Percentiles rank a stretch among this genome's conserved stretches.
These are phyloP conservation scores for Bruguiera parviflora DNA, from an alignment of 345 rosid species.

Conservation along the genomic window DNA sequence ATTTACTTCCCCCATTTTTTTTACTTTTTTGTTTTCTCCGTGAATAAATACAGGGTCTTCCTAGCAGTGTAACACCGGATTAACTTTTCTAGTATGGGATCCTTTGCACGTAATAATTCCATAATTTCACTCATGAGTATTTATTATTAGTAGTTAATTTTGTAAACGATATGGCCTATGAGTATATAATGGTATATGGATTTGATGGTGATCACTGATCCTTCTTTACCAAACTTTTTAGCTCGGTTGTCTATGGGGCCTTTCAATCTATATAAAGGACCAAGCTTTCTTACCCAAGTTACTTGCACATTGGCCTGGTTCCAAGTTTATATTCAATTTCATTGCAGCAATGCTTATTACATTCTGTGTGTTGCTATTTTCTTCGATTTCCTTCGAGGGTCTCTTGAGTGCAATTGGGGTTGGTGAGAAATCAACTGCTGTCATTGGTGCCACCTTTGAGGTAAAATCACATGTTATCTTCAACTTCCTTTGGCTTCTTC, in stretches of 20 bases:
- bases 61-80: constrained; percentile 82
- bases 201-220: not conserved
- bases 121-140: not conserved
- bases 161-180: constrained; percentile 8
- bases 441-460: constrained; percentile 94
- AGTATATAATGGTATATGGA: too few relatives aligned
- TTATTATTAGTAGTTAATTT: too few relatives aligned
- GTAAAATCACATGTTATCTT: constrained; percentile 24
- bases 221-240: not conserved
- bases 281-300: constrained; percentile 96
- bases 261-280: constrained; percentile 84
- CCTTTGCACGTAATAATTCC: constrained; percentile 61
- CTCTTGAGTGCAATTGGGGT: constrained; percentile 90
- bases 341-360: constrained; percentile 14
- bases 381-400: not conserved
- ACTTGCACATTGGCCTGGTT: constrained; percentile 4
- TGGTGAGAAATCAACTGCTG: constrained; percentile 92
- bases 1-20: not conserved
- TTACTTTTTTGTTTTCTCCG: not conserved
- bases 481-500: not conserved
- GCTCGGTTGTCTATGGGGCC: constrained; percentile 48
- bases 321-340: not conserved
- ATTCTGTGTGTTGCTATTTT: not conserved
- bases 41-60: constrained; percentile 56
- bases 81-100: constrained; percentile 93